Conservation (phyloP, 257 asterid genomes). For the Solanum paucissectum region DNA sequence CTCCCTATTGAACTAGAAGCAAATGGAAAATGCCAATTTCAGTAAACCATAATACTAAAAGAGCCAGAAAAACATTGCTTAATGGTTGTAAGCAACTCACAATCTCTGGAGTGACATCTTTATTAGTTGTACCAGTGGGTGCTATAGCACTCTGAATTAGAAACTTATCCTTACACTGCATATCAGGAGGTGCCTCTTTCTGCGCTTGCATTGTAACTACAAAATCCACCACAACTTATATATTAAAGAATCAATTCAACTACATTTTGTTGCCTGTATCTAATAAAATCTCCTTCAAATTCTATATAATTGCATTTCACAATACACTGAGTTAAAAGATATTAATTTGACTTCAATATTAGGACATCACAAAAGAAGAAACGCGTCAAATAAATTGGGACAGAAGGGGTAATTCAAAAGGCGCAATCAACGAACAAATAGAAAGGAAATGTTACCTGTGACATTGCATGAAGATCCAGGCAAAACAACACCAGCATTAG, state of each 20-base stretch:
- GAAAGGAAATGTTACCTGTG: constrained; percentile 35
- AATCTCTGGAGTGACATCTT: constrained; percentile 56
- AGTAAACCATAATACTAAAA: neutral
- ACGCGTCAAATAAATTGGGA: neutral
- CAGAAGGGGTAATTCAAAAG: neutral
- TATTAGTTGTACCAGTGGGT: constrained; percentile 45
- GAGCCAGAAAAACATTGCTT: neutral
- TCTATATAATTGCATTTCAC: neutral
- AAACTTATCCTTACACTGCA: constrained; percentile 87
- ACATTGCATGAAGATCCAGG: constrained; percentile 67
- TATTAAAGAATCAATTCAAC: neutral
- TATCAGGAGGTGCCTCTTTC: constrained; percentile 66
- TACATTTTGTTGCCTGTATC: neutral
- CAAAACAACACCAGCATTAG: constrained; percentile 66
- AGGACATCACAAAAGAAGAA: neutral
- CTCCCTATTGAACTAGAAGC: constrained; percentile 47
- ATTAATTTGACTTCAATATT: neutral
- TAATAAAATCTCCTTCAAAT: neutral
- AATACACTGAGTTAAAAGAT: neutral
- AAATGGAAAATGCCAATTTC: neutral
- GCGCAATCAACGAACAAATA: neutral
- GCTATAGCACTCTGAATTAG: constrained; percentile 71
- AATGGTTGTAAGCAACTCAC: constrained; percentile 28
- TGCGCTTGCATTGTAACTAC: constrained; percentile 81
- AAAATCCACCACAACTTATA: constrained; percentile 7